phyloP scores from a whole-genome alignment of 2,329 filamentous ascomycete genomes.

The Pochonia chlamydosporia region DNA sequence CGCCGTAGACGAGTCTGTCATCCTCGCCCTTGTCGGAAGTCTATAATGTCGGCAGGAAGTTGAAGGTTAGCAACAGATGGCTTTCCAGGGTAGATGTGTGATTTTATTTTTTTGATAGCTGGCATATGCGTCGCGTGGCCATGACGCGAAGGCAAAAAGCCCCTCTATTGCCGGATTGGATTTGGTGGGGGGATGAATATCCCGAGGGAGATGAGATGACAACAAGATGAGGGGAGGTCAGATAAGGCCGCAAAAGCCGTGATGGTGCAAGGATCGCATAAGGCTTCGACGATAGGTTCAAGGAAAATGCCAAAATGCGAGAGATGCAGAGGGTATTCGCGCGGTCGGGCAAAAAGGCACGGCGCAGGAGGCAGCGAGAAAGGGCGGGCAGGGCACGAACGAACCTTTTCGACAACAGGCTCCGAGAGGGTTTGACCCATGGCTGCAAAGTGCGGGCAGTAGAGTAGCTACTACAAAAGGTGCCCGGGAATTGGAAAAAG shows the following conservation, averaged over 20 bases:
- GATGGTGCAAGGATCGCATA: neutral
- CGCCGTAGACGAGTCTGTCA: constrained; percentile 86
- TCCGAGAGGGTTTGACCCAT: constrained; percentile 99
- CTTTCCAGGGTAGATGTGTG: neutral
- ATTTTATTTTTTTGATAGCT: too few relatives aligned
- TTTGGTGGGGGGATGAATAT: constrained; percentile 4
- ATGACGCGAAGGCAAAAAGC: constrained; percentile 4
- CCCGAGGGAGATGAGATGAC: neutral
- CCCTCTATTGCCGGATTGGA: neutral
- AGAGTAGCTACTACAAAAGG: constrained; percentile 20
- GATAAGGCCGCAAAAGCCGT: neutral
- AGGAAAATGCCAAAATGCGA: neutral
- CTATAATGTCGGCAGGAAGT: constrained; percentile 38
- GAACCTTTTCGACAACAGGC: constrained; percentile 96
- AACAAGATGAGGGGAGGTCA: constrained; percentile 1
- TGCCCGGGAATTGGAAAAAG: constrained; percentile 11
- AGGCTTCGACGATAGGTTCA: neutral
- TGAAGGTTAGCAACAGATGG: constrained; percentile 18
- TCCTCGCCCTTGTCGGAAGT: constrained; percentile 85
- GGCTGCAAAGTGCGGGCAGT: constrained; percentile 24
- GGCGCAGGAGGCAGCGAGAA: too few relatives aligned
- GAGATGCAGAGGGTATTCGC: neutral
- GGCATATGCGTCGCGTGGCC: too few relatives aligned
- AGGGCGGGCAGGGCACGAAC: too few relatives aligned
- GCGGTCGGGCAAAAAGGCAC: neutral